phyloP scores from a whole-genome alignment of 768 basidiomycete genomes.

The Panellus pusillus region DNA sequence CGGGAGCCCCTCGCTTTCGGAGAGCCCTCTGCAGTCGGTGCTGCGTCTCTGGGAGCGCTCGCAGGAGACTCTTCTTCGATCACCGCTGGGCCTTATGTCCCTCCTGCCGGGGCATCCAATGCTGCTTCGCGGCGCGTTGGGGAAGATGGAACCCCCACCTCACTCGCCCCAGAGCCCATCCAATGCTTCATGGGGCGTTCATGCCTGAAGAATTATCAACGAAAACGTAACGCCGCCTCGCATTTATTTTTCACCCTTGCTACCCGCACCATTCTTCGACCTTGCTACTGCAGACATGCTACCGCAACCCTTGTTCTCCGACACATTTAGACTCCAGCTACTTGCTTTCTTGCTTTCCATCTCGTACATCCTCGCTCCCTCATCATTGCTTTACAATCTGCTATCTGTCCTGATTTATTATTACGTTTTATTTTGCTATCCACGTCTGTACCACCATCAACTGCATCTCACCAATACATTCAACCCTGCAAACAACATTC shows the following conservation, averaged over 20 bases:
- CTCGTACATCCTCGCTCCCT: slow-evolving; percentile 4
- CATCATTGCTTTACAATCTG: slow-evolving; percentile 1
- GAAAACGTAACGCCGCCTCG: slow-evolving; percentile 2
- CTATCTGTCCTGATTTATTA: slow-evolving; percentile 8
- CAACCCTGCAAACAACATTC: slow-evolving; percentile 6
- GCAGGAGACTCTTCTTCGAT: slow-evolving; percentile 20
- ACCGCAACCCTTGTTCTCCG: no score
- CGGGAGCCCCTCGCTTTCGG: slow-evolving; percentile 42
- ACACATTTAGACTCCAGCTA: slow-evolving; percentile 10
- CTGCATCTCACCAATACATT: slow-evolving; percentile 11
- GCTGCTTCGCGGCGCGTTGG: slow-evolving; percentile 55
- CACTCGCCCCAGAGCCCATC: slow-evolving; percentile 28
- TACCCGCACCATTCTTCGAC: background rate
- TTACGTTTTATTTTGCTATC: background rate
- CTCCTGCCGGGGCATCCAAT: slow-evolving; percentile 54
- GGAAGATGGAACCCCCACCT: slow-evolving; percentile 38
- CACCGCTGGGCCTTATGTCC: slow-evolving; percentile 38
- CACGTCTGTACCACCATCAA: slow-evolving; percentile 12
- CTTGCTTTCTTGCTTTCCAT: slow-evolving; percentile 20
- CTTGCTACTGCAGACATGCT: slow-evolving; percentile 4
- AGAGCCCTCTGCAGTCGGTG: slow-evolving; percentile 5
- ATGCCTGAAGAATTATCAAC: slow-evolving; percentile 21
- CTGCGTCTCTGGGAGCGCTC: slow-evolving; percentile 10
- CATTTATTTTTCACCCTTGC: slow-evolving; percentile 16
- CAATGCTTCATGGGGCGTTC: slow-evolving; percentile 27